These are phyloP conservation scores for Coemansia sp. DNA, from an alignment of 192 early-diverging fungal genomes.

Conservation along the genomic window DNA sequence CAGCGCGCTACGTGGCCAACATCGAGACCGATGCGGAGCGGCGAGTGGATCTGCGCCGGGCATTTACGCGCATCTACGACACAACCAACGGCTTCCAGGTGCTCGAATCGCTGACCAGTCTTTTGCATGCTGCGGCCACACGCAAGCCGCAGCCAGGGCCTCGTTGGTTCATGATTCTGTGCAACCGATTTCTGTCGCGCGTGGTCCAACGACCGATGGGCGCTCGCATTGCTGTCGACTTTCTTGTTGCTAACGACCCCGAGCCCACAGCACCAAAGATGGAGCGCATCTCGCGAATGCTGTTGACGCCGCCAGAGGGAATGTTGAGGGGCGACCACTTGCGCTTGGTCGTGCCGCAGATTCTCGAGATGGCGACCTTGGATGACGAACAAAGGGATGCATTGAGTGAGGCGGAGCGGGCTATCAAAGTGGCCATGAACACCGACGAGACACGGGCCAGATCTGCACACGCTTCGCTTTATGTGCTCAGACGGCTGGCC, in stretches of 20 bases:
- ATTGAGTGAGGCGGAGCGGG: background rate
- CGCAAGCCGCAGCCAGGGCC: constrained; percentile 46
- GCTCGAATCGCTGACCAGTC: constrained; percentile 62
- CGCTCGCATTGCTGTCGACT: constrained; percentile 61
- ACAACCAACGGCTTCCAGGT: constrained; percentile 54
- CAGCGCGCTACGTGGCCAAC: constrained; percentile 24
- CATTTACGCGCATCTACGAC: constrained; percentile 42
- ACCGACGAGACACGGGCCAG: constrained; percentile 2
- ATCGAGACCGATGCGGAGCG: constrained; percentile 31
- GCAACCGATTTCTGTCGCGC: constrained; percentile 65
- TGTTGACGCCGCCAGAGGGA: constrained; percentile 27
- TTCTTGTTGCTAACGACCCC: constrained; percentile 58
- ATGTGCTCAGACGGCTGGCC: constrained; percentile 16
- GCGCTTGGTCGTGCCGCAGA: constrained; percentile 18
- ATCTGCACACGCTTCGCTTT: constrained; percentile 28
- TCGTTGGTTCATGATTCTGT: constrained; percentile 62
- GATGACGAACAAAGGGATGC: background rate
- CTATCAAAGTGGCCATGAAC: too few species aligned
- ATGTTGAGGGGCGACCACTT: constrained; percentile 6
- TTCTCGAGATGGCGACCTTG: constrained; percentile 6
- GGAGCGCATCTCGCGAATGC: constrained; percentile 25
- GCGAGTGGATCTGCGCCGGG: constrained; percentile 18
- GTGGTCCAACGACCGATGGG: constrained; percentile 64
- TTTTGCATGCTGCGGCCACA: constrained; percentile 57
- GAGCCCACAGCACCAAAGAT: constrained; percentile 21